Percentiles rank a stretch among this genome's conserved stretches.
These are phyloP conservation scores for Thermochaetoides thermophila DNA, from an alignment of 495 filamentous ascomycete genomes.

Conservation along the genomic window DNA sequence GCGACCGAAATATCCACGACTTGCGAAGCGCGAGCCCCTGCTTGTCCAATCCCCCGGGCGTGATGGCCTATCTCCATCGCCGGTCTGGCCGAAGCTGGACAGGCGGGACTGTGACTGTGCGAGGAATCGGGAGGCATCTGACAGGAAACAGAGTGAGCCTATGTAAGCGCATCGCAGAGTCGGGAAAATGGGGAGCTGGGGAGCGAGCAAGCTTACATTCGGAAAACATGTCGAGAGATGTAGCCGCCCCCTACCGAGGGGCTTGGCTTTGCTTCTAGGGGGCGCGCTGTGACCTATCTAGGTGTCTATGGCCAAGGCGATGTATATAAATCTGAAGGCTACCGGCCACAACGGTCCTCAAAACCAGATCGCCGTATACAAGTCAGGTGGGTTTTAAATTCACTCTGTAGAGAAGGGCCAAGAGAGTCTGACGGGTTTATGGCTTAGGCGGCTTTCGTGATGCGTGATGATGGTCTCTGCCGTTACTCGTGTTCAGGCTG, in stretches of 20 bases:
- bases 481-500: too few species aligned
- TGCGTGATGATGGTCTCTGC: too few species aligned
- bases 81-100: conserved; percentile 47
- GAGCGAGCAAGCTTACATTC: conserved; percentile 58
- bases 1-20: conserved; percentile 22
- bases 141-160: too few species aligned
- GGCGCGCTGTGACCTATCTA: neutral
- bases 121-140: conserved; percentile 94
- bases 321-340: neutral
- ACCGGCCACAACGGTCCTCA: too few species aligned
- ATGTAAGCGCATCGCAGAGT: too few species aligned
- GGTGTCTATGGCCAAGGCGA: neutral
- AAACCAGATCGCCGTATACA: too few species aligned
- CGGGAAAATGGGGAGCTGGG: conserved; percentile 1
- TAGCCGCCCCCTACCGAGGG: conserved; percentile 12
- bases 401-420: too few species aligned
- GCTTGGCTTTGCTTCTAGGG: conserved; percentile 2
- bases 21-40: conserved; percentile 21
- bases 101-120: conserved; percentile 88
- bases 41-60: conserved; percentile 19
- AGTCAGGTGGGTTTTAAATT: too few species aligned
- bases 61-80: conserved; percentile 31
- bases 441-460: too few species aligned
- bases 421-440: too few species aligned
- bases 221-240: conserved; percentile 61